Conservation (phyloP, 2,329 filamentous ascomycete genomes). For the Sporothrix euskadiensis region DNA sequence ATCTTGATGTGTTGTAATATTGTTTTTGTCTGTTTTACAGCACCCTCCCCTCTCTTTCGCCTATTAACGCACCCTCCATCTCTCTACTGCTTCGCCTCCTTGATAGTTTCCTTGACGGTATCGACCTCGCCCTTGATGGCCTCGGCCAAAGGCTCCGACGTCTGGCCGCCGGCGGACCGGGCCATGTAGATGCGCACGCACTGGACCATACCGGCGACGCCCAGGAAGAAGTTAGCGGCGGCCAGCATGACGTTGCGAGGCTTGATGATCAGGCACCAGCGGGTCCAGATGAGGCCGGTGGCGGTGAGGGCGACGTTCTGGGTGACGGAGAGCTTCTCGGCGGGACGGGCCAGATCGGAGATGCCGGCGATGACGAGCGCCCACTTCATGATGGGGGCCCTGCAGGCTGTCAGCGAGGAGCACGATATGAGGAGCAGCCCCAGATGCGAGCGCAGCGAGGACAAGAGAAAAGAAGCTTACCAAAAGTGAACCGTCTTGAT, state of each 20-base stretch:
- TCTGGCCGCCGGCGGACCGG: background rate
- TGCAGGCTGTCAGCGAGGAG: slow-evolving; percentile 40
- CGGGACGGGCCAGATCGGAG: slow-evolving; percentile 86
- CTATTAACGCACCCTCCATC: no score
- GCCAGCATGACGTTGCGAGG: slow-evolving; percentile 93
- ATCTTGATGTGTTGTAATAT: slow-evolving; percentile 12
- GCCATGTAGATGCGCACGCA: slow-evolving; percentile 68
- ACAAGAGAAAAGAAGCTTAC: slow-evolving; percentile 51
- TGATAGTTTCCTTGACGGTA: background rate
- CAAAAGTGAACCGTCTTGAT: slow-evolving; percentile 98
- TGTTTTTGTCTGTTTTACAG: background rate
- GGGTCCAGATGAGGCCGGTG: slow-evolving; percentile 95
- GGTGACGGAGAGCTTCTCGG: slow-evolving; percentile 86
- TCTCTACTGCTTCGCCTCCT: slow-evolving; percentile 6
- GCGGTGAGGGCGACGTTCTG: slow-evolving; percentile 88
- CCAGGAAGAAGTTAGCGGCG: slow-evolving; percentile 97
- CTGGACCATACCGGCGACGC: slow-evolving; percentile 81
- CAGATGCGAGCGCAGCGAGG: background rate
- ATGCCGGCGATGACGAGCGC: slow-evolving; percentile 87
- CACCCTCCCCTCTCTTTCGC: no score
- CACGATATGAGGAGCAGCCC: no score
- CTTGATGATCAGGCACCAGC: slow-evolving; percentile 97
- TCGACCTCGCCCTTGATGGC: slow-evolving; percentile 1
- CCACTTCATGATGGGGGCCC: slow-evolving; percentile 98
- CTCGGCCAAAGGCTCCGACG: background rate